A percentile compares a stretch with the other conserved stretches of the same genome.
These are phyloP conservation scores for Coccomyxa sp. DNA, from an alignment of 139 green algal genomes.

Conservation along the genomic window DNA sequence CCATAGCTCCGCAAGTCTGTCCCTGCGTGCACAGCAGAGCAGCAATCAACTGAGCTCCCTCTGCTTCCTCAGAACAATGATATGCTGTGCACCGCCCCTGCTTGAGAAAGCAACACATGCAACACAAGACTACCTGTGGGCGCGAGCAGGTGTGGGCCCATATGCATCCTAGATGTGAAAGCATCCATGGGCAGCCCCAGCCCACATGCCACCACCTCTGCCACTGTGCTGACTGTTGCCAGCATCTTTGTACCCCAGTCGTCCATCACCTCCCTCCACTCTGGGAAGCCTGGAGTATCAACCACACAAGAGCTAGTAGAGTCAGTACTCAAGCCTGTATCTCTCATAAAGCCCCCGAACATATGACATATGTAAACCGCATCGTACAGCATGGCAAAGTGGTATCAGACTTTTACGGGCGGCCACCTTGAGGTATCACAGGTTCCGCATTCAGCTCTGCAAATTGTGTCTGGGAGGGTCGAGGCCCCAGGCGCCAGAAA, in stretches of 20 bases:
- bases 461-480: constrained; percentile 55
- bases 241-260: constrained; percentile 74
- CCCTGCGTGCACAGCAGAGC: constrained; percentile 1
- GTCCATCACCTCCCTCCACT: constrained; percentile 79
- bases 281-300: constrained; percentile 50
- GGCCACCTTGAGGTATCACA: constrained; percentile 43
- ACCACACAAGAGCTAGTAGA: neutral
- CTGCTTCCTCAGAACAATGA: no score
- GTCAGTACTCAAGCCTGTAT: neutral
- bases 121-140: constrained; percentile 60
- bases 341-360: no score
- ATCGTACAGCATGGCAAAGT: no score
- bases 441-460: constrained; percentile 82
- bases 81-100: neutral
- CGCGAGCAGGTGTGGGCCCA: constrained; percentile 85
- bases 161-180: constrained; percentile 66
- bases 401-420: no score
- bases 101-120: no score
- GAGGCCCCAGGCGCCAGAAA: constrained; percentile 74
- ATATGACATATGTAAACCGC: no score
- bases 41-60: neutral
- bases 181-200: constrained; percentile 61
- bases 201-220: constrained; percentile 59
- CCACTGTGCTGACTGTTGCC: constrained; percentile 27
- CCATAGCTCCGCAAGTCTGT: constrained; percentile 36